Evolutionary conservation across 352 stramenopile species (phyloP), one percentile per base, ranked within the genome.

Genomic region (Pythium grandisporangium): DNA sequence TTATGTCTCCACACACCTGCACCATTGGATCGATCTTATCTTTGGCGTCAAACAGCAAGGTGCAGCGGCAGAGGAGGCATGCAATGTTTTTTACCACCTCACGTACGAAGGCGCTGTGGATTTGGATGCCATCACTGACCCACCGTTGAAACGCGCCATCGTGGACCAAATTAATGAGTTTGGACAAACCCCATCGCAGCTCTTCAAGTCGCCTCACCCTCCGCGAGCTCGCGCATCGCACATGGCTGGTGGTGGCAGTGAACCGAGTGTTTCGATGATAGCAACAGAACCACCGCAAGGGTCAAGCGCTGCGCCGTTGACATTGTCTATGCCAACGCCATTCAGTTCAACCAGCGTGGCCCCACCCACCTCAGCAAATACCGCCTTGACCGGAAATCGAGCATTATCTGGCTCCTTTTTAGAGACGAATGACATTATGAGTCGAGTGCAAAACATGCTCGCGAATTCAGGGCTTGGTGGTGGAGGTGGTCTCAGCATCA

Each of bases 1-100:
- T 37, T 87, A 95, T 50, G 96, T 97, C 32, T 98, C 92, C n/a
- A 66, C 81, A 27, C 86, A 97, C 61, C 58, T 99, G 33, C 92
- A 98, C 43, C 74, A 98, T 52, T 99, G 96, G 96, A 98, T 99
- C 56, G 96, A 99, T 55, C 64, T 99, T 37, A 97, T 99, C 30
- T 99, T 98, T 66, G 96, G 96, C 5, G 91, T 64, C 51, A 98
- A 96, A 56, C 95, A 99, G 60, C 90, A 97, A 55, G 96, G 96
- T 2, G 40, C 68, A 10, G 80, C 88, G 23, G 95, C 95, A 1
- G 83, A 98, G 14, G 79, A 96, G 34, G 85, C 87, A 1, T 79
- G 96, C 50, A 99, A 99, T 62, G 83, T 99, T 7, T 99, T 98
- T 53, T 98, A 98, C 50, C 96, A 98, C 37, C 63, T 98, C 20